Evolutionary conservation across 2,329 filamentous ascomycete species (phyloP).

Genomic region (Colletotrichum chlorophyti): DNA sequence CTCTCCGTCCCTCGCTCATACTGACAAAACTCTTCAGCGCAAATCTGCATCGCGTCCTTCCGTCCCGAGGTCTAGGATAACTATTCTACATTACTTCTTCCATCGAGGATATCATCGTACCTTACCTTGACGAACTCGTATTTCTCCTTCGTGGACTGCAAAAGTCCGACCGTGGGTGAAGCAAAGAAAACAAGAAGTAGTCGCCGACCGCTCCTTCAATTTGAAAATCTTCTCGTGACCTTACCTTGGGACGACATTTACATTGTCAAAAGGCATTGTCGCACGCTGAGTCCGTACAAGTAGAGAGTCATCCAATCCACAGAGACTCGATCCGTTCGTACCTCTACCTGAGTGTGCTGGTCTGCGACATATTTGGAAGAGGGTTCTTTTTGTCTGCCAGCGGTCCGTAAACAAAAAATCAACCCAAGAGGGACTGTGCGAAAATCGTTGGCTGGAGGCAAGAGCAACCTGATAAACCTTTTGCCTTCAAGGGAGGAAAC

Average conservation of each 20-base stretch:
- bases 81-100: too few species aligned
- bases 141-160: slow-evolving; percentile 2
- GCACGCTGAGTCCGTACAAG: slow-evolving; percentile 24
- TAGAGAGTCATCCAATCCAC: slow-evolving; percentile 21
- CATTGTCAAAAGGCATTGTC: slow-evolving; percentile 27
- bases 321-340: slow-evolving; percentile 26
- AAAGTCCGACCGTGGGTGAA: slow-evolving; percentile 27
- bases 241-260: too few species aligned
- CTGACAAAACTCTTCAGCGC: slow-evolving; percentile 21
- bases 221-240: slow-evolving; percentile 28
- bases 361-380: slow-evolving; percentile 13
- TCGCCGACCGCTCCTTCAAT: slow-evolving; percentile 25
- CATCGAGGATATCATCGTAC: slow-evolving; percentile 18
- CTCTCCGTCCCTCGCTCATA: slow-evolving; percentile 6
- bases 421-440: background rate
- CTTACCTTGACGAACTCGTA: slow-evolving; percentile 22
- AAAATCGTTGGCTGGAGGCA: slow-evolving; percentile 15
- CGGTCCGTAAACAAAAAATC: slow-evolving; percentile 25
- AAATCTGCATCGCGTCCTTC: slow-evolving; percentile 12
- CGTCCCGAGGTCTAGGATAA: slow-evolving; percentile 7
- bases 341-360: slow-evolving; percentile 21
- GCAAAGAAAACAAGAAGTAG: slow-evolving; percentile 21
- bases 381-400: slow-evolving; percentile 18
- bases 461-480: slow-evolving; percentile 7
- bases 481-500: slow-evolving; percentile 3